Evolutionary conservation across 148 eudicot genomes (phyloP), one percentile per base, ranked within the genome.

Genomic region (Rhododendron williamsianum): DNA sequence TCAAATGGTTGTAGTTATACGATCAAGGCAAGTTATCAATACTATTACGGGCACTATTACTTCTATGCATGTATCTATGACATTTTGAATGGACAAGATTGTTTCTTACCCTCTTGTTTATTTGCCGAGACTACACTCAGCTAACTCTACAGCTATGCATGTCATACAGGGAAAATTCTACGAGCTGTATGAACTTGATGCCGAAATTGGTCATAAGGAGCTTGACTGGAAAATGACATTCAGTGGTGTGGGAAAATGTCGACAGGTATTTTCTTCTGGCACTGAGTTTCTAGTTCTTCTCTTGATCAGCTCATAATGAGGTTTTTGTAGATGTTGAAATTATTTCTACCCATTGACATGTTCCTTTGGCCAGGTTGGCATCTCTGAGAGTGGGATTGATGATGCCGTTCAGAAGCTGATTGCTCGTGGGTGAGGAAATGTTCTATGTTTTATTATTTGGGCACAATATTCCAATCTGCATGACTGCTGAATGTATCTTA

Each of bases 171-270:
- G 99, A 65, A 95, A 95, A 81, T 97, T 97, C 49, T 97, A 95
- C 84, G 98, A 97, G 89, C 95, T 97, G n/a, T 97, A 97, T 91
- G 99, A 97, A 87, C 78, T 97, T 73, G 99, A 97, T 91, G 99
- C 99, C 86, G 98, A 97, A 85, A 92, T 97, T 90, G 99, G 99
- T 69, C 99, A 97, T 81, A 95, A 89, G 89, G 99, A 97, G 90
- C 97, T 97, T 85, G 99, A 97, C 84, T 97, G 99, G 99, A 97
- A 94, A 90, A 89, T 97, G 76, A 97, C 99, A 51, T 51, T 90
- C 48, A 97, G 98, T 89, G 99, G 99, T 38, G 99, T 97, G 83
- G 99, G 99, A 43, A 97, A 94, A 90, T 95, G 99, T 88, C 93
- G 96, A 73, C 99, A 97, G 98, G 99, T 95, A 74, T 25, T 43